phyloP scores from a whole-genome alignment of 2,329 filamentous ascomycete species.

The Trichoderma arundinaceum region DNA sequence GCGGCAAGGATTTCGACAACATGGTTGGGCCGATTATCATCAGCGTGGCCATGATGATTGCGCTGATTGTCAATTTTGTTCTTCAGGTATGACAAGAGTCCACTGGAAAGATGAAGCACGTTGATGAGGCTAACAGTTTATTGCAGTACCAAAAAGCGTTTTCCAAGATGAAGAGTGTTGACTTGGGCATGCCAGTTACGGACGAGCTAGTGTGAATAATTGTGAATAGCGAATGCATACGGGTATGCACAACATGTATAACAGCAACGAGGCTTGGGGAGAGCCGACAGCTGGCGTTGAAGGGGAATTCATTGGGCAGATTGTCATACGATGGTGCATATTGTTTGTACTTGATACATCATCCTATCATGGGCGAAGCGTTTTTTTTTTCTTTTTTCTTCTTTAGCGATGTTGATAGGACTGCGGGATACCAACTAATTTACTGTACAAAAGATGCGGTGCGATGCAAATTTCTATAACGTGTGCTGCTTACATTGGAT shows the following conservation, averaged over 20 bases:
- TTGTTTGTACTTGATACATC: not conserved
- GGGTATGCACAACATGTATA: conserved; percentile 8
- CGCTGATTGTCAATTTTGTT: conserved; percentile 83
- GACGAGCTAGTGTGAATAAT: conserved; percentile 44
- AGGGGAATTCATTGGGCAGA: not conserved
- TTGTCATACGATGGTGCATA: conserved; percentile 16
- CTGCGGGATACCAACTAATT: not conserved
- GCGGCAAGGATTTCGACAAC: conserved; percentile 92
- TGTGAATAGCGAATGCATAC: not conserved
- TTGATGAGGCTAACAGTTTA: conserved; percentile 21
- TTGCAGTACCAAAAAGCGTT: conserved; percentile 45
- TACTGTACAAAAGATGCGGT: conserved; percentile 1
- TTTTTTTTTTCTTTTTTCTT: not conserved
- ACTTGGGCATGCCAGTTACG: conserved; percentile 29
- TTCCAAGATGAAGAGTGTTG: conserved; percentile 38
- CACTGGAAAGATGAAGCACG: too few relatives aligned
- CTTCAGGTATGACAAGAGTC: conserved; percentile 67
- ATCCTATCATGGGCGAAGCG: not conserved
- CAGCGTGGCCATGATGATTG: conserved; percentile 76
- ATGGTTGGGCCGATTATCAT: conserved; percentile 83
- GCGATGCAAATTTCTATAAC: not conserved
- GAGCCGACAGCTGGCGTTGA: not conserved
- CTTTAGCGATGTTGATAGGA: not conserved
- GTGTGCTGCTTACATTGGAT: not conserved
- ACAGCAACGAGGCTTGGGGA: conserved; percentile 1